Base-by-base conservation (phyloP, 225 moss, liverwort and hornwort species). In the Bryum argenteum region DNA sequence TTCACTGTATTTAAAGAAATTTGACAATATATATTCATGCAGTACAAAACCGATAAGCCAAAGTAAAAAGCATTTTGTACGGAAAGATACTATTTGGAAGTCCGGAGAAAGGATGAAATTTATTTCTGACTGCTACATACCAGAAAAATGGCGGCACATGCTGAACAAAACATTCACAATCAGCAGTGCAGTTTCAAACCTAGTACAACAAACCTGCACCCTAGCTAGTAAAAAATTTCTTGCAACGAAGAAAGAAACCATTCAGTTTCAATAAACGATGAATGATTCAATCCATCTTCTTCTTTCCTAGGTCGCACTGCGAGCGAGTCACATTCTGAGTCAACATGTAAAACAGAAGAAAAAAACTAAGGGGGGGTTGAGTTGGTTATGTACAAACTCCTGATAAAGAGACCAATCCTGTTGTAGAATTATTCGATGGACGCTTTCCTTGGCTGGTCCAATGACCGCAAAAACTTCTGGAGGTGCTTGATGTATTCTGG, bases 401-500 rank as follows among this genome's bases (percentile, higher is more conserved):
- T 74, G 75, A 19, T 11, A 76, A 73, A 62, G 47, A 80, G 69
- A 63, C n/a, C 57, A 72, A 82, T 69, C 77, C 72, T 74, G 69
- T 57, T 52, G 58, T 74, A 74, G 71, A 66, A 63, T 77, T 57
- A 70, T 74, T 79, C 67, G 51, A 72, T 72, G 44, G 7, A 0
- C 33, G 67, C 37, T 74, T 89, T 86, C 74, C 79, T 81, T 61
- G 69, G 59, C 17, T 66, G 58, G 77, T 84, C 86, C 81, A 89
- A 83, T 48, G 78, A 79, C 69, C 77, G 71, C n/a, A 89, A 77
- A 65, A 91, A 98, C 87, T 94, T 94, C 80, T 92, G 91, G 69
- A 98, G 94, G 66, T 98, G 98, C 69, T 89, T 90, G 70, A 98
- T 94, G 59, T 98, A 98, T 72, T 98, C 94, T 42, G 98, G 98